These are phyloP conservation scores for Ceratobasidium sp. DNA, from an alignment of 1,284 basidiomycete genomes.

Conservation along the genomic window DNA sequence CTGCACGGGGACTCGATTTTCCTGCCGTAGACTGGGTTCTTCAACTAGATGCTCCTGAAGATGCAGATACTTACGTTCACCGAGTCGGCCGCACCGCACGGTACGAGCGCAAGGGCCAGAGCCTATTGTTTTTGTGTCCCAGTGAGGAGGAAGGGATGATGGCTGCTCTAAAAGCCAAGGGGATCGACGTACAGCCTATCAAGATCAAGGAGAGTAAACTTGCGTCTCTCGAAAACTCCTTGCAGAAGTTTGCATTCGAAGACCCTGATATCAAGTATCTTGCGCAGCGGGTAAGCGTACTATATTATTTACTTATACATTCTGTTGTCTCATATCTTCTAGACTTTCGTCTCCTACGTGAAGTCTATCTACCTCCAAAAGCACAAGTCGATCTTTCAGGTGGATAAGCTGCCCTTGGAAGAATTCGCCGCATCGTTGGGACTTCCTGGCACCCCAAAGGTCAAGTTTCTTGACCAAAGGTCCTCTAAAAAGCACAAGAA, in stretches of 20 bases:
- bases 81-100: constrained; percentile 95
- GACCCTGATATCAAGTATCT: constrained; percentile 98
- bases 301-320: background rate
- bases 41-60: constrained; percentile 97
- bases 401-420: constrained; percentile 84
- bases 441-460: constrained; percentile 93
- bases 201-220: constrained; percentile 93
- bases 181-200: constrained; percentile 82
- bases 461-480: constrained; percentile 87
- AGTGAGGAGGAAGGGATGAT: constrained; percentile 94
- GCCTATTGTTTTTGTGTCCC: constrained; percentile 83
- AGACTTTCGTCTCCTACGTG: constrained; percentile 97
- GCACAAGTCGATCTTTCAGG: constrained; percentile 92
- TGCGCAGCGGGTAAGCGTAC: constrained; percentile 80
- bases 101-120: constrained; percentile 91
- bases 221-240: constrained; percentile 84
- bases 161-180: constrained; percentile 75
- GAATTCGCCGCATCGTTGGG: constrained; percentile 91
- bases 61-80: constrained; percentile 98
- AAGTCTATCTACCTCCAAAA: constrained; percentile 94
- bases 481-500: constrained; percentile 82
- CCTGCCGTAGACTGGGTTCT: constrained; percentile 98
- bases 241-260: constrained; percentile 94
- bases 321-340: constrained; percentile 37
- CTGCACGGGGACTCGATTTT: constrained; percentile 96